A percentile compares a stretch with the other conserved stretches of the same genome.
Evolutionary conservation across 176 grass and related monocot genomes (phyloP).

Genomic region (Zoysia pacifica): DNA sequence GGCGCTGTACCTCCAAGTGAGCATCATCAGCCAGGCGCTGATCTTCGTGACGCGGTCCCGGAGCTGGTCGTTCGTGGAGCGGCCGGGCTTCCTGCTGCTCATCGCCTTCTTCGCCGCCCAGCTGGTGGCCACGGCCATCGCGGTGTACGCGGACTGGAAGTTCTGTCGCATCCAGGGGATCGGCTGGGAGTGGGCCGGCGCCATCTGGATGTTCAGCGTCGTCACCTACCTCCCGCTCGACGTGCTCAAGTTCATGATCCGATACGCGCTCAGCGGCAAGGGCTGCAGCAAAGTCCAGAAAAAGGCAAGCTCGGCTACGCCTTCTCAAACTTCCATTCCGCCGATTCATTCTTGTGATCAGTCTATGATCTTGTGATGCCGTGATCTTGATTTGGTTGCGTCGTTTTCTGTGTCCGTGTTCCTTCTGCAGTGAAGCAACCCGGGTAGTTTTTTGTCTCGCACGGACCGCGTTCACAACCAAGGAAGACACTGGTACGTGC

Average conservation of each 20-base stretch:
- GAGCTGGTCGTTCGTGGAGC: constrained; percentile 85
- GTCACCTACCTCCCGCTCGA: constrained; percentile 84
- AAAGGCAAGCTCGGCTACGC: constrained; percentile 44
- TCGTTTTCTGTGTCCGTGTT: not conserved
- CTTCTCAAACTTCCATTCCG: not conserved
- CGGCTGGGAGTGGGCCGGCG: constrained; percentile 68
- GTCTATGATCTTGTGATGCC: not conserved
- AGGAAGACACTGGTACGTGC: constrained; percentile 46
- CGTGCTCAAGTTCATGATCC: constrained; percentile 84
- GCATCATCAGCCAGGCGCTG: constrained; percentile 91
- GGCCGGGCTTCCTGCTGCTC: constrained; percentile 71
- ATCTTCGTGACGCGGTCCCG: constrained; percentile 91
- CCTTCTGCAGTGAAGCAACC: constrained; percentile 44
- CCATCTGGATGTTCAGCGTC: constrained; percentile 72
- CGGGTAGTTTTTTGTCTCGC: constrained; percentile 22
- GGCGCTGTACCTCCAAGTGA: constrained; percentile 88
- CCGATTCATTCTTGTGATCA: not conserved
- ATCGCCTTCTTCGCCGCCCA: constrained; percentile 73
- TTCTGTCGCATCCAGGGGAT: constrained; percentile 76
- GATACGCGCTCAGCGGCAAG: constrained; percentile 59
- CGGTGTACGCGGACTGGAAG: constrained; percentile 60
- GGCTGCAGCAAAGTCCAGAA: constrained; percentile 48
- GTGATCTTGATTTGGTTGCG: not conserved
- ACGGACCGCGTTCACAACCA: constrained; percentile 50
- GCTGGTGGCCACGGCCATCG: constrained; percentile 69